Evolutionary conservation across 441 rosid species (phyloP).

Genomic region (Adansonia gregorii): DNA sequence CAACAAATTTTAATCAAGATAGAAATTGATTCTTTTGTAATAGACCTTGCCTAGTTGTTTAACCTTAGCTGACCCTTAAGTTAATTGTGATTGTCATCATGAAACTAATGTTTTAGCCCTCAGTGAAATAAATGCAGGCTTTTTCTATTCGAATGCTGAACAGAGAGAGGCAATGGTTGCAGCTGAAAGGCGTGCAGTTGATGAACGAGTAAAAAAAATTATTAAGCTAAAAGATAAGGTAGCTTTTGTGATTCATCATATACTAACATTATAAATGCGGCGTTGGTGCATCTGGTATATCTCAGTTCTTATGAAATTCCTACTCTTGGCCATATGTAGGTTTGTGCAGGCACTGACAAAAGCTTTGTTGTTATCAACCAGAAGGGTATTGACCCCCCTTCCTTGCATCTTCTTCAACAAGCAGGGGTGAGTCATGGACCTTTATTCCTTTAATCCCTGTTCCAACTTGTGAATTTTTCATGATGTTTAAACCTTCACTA

Average conservation of each 20-base stretch:
- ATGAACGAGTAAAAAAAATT: conserved; percentile 71
- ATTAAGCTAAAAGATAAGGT: conserved; percentile 59
- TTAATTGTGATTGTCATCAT: conserved; percentile 6
- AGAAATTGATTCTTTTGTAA: neutral
- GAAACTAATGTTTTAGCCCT: conserved; percentile 35
- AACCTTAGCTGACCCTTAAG: neutral
- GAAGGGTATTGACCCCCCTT: conserved; percentile 98
- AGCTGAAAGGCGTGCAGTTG: conserved; percentile 90
- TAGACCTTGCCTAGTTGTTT: neutral
- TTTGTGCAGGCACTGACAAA: conserved; percentile 76
- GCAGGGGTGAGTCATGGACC: conserved; percentile 36
- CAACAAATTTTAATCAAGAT: neutral
- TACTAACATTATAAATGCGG: neutral
- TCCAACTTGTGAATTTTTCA: neutral
- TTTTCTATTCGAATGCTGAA: conserved; percentile 97
- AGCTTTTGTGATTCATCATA: conserved; percentile 8
- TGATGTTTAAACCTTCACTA: neutral
- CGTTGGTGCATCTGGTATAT: neutral
- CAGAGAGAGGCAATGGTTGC: conserved; percentile 98
- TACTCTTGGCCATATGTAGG: conserved; percentile 51
- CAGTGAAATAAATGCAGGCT: conserved; percentile 99
- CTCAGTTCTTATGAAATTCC: neutral
- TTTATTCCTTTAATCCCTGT: neutral
- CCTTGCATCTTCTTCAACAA: conserved; percentile 89
- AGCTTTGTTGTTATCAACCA: conserved; percentile 88